A percentile compares a stretch with the other conserved stretches of the same genome.
These are phyloP conservation scores for Scopulariopsis brevicaulis DNA, from an alignment of 2,329 filamentous ascomycete genomes.

Conservation along the genomic window DNA sequence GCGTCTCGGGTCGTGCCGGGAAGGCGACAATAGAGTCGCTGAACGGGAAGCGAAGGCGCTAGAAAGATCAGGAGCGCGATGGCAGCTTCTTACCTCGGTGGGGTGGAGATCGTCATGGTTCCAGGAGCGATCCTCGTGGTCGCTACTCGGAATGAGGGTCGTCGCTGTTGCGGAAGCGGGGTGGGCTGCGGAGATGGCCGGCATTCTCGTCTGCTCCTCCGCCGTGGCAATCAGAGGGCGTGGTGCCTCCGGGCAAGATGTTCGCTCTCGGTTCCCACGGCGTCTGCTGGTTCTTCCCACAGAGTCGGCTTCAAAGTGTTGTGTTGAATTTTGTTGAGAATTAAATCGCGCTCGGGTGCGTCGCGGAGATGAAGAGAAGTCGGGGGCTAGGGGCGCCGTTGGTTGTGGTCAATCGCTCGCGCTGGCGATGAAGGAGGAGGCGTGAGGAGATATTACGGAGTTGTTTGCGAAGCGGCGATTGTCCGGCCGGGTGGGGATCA, in stretches of 20 bases:
- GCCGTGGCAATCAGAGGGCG: background rate
- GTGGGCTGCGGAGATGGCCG: conserved; percentile 37
- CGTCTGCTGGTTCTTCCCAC: background rate
- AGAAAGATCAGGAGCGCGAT: background rate
- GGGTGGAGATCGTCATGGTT: conserved; percentile 17
- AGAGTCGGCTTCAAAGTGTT: background rate
- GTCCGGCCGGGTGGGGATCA: background rate
- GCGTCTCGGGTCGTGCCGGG: background rate
- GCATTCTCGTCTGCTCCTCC: conserved; percentile 24
- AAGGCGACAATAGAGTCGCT: background rate
- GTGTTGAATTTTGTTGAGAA: background rate
- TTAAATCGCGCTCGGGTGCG: background rate
- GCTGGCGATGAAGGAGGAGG: background rate
- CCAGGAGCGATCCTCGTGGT: conserved; percentile 36
- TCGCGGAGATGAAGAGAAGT: background rate
- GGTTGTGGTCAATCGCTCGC: background rate
- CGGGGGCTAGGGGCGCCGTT: background rate
- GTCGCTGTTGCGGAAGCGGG: conserved; percentile 8
- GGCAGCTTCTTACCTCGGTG: conserved; percentile 22
- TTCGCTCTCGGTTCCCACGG: background rate
- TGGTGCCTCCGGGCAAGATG: background rate
- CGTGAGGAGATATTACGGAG: background rate
- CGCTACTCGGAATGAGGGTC: conserved; percentile 36
- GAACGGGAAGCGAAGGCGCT: background rate
- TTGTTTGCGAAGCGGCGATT: background rate